Conservation (phyloP, 2,329 filamentous ascomycete species). For the Dothistroma pini region DNA sequence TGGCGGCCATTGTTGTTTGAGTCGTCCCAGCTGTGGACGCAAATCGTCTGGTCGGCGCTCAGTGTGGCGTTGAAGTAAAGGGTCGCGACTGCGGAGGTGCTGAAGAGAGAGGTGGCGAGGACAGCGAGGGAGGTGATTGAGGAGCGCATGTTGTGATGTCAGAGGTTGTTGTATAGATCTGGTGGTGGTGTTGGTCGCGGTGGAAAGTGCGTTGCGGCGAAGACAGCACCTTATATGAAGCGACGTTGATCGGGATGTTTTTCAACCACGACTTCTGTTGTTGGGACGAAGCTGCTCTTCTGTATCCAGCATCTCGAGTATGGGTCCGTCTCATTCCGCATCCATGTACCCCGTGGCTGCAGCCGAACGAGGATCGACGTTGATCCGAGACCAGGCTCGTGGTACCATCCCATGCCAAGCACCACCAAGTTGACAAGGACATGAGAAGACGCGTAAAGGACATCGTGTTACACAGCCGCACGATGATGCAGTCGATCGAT, state of each 20-base stretch:
- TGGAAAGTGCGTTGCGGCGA: background rate
- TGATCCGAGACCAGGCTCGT: background rate
- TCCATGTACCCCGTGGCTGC: background rate
- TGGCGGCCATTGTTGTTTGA: slow-evolving; percentile 19
- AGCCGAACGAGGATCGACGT: slow-evolving; percentile 3
- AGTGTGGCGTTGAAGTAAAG: slow-evolving; percentile 23
- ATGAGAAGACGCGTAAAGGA: background rate
- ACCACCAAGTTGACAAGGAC: background rate
- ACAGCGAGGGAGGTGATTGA: slow-evolving; percentile 2
- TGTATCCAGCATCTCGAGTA: background rate
- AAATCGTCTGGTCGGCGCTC: slow-evolving; percentile 12
- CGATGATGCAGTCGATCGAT: background rate
- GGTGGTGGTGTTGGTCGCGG: background rate
- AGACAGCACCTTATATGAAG: background rate
- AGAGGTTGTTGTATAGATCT: background rate
- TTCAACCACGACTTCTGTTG: background rate
- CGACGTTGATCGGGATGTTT: background rate
- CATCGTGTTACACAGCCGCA: background rate
- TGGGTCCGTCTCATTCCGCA: slow-evolving; percentile 1
- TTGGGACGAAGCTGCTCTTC: background rate
- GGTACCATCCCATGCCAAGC: background rate
- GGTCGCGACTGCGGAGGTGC: slow-evolving; percentile 8
- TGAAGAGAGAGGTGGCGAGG: slow-evolving; percentile 12
- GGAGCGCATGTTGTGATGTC: background rate
- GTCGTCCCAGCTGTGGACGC: slow-evolving; percentile 20